Base-by-base conservation (phyloP, 164 flowering plant genomes). In the Kalanchoe fedtschenkoi region DNA sequence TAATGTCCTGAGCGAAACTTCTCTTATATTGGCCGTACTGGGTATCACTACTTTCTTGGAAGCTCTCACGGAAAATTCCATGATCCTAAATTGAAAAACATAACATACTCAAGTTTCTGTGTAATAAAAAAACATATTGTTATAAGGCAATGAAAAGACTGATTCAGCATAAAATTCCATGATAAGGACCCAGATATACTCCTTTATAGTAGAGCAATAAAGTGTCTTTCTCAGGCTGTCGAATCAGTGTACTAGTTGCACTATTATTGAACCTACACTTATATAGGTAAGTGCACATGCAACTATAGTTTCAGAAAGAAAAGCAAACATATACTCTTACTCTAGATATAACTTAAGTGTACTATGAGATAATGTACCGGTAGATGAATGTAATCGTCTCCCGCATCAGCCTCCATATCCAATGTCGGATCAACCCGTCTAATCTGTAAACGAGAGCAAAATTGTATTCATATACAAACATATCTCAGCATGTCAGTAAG, bases 401-500 rank as follows among this genome's bases (percentile, higher is more conserved):
- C 96, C 74, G 67, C 70, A 71, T 95, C 96, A 71, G 99, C 99
- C 71, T 83, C 96, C 86, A 95, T 87, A 71, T 91, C 89, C 39
- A 89, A 73, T 53, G 96, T 95, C 61, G 99, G 97, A 77, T 95
- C 99, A 32, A 91, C 99, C 57, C 82, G 74, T 76, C 81, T 79
- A 62, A 93, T 87, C 99, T 88, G 89, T 66, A 74, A 56, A 62
- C 28, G 63, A 61, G 24, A 68, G 17, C 19, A 38, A 16, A 58
- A n/a, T 35, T 58, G 28, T 33, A 58, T 9, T 15, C 1, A 34
- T 33, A 19, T 47, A 26, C 56, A 32, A 26, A 51, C 56, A 47
- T 26, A 26, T 11, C 21, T n/a, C 32, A 1, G 30, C 16, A 51
- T 47, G 32, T 6, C 24, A 15, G 13, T 2, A 21, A 4, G 14